Conservation (phyloP, 805 yeast genomes). For the Sungouiozyma ichnusensis region DNA sequence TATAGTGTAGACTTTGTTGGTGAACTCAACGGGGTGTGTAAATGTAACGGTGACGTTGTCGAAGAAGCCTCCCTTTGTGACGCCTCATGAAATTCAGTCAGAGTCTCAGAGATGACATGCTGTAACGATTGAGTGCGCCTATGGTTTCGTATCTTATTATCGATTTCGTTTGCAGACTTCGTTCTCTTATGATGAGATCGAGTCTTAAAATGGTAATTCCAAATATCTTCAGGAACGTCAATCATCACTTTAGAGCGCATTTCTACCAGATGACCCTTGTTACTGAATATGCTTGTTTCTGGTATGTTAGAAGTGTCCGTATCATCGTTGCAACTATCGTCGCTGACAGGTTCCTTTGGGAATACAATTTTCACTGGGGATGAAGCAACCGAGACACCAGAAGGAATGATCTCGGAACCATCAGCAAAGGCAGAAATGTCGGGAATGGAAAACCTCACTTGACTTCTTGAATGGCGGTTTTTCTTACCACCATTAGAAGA, state of each 20-base stretch:
- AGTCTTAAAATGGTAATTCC: constrained; percentile 18
- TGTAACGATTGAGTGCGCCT: constrained; percentile 17
- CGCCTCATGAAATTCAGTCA: constrained; percentile 6
- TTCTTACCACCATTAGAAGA: neutral
- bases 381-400: constrained; percentile 2
- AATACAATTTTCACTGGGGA: constrained; percentile 26
- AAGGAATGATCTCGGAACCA: no score
- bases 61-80: neutral
- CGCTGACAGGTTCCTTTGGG: constrained; percentile 11
- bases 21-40: constrained; percentile 11
- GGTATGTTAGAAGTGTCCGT: no score
- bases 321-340: no score
- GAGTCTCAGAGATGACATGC: constrained; percentile 21
- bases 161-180: neutral
- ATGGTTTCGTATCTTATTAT: constrained; percentile 3
- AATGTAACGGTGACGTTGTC: neutral
- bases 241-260: constrained; percentile 21
- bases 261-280: constrained; percentile 17
- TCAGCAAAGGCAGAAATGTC: constrained; percentile 3
- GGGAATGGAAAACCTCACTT: constrained; percentile 26
- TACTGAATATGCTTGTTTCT: neutral
- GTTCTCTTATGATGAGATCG: constrained; percentile 2
- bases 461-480: constrained; percentile 9
- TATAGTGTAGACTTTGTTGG: constrained; percentile 17
- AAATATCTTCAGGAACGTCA: constrained; percentile 24